Evolutionary conservation across 2,329 filamentous ascomycete genomes (phyloP), one percentile per base, ranked within the genome.

Genomic region (Xenoacremonium recifei): DNA sequence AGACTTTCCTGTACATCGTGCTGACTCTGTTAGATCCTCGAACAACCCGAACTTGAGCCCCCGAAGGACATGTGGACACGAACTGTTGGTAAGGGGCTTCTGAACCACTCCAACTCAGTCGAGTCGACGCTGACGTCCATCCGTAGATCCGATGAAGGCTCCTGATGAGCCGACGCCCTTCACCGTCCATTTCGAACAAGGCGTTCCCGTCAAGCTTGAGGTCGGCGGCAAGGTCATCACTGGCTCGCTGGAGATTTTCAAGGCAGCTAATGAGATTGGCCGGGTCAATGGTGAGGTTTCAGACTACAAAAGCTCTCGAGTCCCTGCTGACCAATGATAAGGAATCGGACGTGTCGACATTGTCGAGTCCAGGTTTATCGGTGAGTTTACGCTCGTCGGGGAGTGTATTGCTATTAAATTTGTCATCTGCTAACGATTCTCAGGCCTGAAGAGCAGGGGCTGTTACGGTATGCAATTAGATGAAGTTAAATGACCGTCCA

Each of bases 41-140:
- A 84, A 64, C 73, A 75, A 45, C 66, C 70, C 17, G 57, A 72
- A 54, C 66, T 71, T 45, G 77, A 78, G 48, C 76, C 84, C 33
- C 83, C 84, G 21, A 71, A 78, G 54, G 80, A 87, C 57, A 83
- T 89, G 78, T 89, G 85, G 85, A 87, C 76, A 57, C 68, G 78
- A 58, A 77, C 74, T 20, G 54, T 63, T 39, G 37, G 39, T 40
- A 21, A 35, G 39, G 21, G 21, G 21, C 23, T 27, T 27, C 23
- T 27, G n/a, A n/a, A 27, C 23, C 23, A 7, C 7, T 27, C 23
- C 23, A 27, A 27, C 23, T 27, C 13, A 27, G 23, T 27, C 23
- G 23, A 27, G 23, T 7, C 7, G 23, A 27, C 23, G 23, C 30
- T 33, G 30, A 33, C 30, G 77, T 89, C 85, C 85, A 87, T 76